Evolutionary conservation across 1,284 basidiomycete genomes (phyloP), one percentile per base, ranked within the genome.

Genomic region (Sporisorium exsertum): DNA sequence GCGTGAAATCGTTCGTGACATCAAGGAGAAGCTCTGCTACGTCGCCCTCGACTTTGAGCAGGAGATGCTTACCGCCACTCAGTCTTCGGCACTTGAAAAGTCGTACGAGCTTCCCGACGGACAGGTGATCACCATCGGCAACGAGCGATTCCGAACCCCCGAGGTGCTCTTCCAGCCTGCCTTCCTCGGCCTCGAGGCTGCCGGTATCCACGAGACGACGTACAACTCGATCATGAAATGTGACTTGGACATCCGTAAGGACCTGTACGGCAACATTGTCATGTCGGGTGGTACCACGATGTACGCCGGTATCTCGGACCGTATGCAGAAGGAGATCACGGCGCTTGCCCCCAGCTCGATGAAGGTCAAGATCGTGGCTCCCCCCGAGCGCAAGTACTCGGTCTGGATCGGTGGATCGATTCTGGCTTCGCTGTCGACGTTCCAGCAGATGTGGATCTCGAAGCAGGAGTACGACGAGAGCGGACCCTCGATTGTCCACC

Each of bases 391-490:
- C 46, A 85, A 85, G 80, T 85, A 85, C 81, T 94, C 93, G 62
- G 95, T 97, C 88, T 98, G 95, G 95, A 98, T 98, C 85, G 95
- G 96, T 90, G 95, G 96, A 84, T 97, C 94, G 76, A 98, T 98
- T 87, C 89, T 97, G 76, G 94, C 94, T 42, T 97, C 95, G 65
- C 91, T 97, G 65, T 93, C 91, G 81, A 97, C 95, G 78, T 97
- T 97, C 94, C 95, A 97, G 89, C 89, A 89, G 86, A 87, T 94
- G 84, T 94, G 93, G 93, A 92, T 92, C 89, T 93, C 92, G 76
- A 95, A 95, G 89, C 92, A 94, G 75, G 84, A 85, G 82, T 85
- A 85, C 83, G 84, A 85, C 82, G 84, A 85, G 79, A 61, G 68
- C 45, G 82, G 82, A 56, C 82, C 82, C 57, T 76, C 76, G 56